A percentile compares a stretch with the other conserved stretches of the same genome.
phyloP scores from a whole-genome alignment of 768 basidiomycete species.

The Fomitopsis serialis region DNA sequence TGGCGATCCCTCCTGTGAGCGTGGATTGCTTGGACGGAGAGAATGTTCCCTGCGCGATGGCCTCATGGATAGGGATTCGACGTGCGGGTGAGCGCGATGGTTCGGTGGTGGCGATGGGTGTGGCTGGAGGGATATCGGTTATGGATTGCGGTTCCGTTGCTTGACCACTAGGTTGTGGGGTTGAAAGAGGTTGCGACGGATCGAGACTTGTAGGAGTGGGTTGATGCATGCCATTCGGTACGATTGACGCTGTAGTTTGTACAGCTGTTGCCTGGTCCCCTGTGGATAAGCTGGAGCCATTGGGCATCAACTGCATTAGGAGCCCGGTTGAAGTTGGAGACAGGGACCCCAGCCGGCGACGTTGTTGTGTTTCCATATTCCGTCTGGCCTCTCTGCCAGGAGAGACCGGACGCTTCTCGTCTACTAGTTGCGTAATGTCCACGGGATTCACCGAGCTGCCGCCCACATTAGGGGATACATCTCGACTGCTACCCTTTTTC shows the following conservation, averaged over 20 bases:
- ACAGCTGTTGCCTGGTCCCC: not conserved
- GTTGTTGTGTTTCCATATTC: not conserved
- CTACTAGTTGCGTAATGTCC: not conserved
- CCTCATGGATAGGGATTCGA: constrained; percentile 52
- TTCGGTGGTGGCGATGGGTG: constrained; percentile 35
- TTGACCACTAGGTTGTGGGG: constrained; percentile 31
- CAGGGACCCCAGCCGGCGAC: constrained; percentile 46
- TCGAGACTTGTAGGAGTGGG: not conserved
- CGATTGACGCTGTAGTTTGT: not conserved
- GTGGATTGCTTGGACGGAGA: constrained; percentile 42
- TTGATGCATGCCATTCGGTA: no score
- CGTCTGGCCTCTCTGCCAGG: constrained; percentile 8
- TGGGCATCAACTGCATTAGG: constrained; percentile 32
- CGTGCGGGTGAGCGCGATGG: constrained; percentile 55
- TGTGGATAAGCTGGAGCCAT: not conserved
- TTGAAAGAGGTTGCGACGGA: constrained; percentile 17
- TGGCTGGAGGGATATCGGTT: constrained; percentile 12
- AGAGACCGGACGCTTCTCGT: not conserved
- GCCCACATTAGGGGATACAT: not conserved
- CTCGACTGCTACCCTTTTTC: not conserved
- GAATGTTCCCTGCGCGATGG: constrained; percentile 42
- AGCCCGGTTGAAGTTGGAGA: constrained; percentile 52
- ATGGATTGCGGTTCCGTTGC: not conserved
- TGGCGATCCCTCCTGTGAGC: constrained; percentile 9
- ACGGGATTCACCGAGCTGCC: not conserved